phyloP scores from a whole-genome alignment of 805 yeast genomes.

The Kodamaea hsintzibuensis region DNA sequence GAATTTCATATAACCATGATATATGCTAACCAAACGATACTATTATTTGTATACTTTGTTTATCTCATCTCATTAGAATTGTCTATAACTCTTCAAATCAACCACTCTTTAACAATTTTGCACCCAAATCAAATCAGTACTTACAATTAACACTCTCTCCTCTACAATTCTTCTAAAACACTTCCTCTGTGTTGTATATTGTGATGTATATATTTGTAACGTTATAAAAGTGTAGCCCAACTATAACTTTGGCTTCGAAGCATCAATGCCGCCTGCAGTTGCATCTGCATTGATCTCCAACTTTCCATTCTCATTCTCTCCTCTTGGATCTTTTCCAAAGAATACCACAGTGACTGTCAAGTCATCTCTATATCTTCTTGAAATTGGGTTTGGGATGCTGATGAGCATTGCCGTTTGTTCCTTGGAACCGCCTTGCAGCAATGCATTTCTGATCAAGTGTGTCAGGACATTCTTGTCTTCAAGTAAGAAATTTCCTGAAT shows the following conservation, averaged over 20 bases:
- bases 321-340: slow-evolving; percentile 64
- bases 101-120: neutral
- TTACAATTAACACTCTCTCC: no score
- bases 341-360: slow-evolving; percentile 94
- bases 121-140: no score
- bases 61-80: no score
- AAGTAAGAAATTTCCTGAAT: slow-evolving; percentile 49
- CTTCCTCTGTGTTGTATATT: neutral
- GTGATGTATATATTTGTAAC: neutral
- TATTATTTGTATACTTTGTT: no score
- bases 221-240: neutral
- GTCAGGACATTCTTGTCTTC: slow-evolving; percentile 91
- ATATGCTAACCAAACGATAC: no score
- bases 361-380: slow-evolving; percentile 93
- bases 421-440: slow-evolving; percentile 80
- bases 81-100: no score
- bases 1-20: no score
- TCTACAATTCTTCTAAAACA: neutral
- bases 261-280: slow-evolving; percentile 55
- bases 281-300: slow-evolving; percentile 58
- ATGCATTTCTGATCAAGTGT: slow-evolving; percentile 89
- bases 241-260: slow-evolving; percentile 49
- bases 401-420: slow-evolving; percentile 88
- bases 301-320: slow-evolving; percentile 45
- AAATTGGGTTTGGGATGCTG: slow-evolving; percentile 87